Evolutionary conservation across 164 flowering plant species (phyloP), one percentile per base, ranked within the genome.

Genomic region (Vitis cinerea): DNA sequence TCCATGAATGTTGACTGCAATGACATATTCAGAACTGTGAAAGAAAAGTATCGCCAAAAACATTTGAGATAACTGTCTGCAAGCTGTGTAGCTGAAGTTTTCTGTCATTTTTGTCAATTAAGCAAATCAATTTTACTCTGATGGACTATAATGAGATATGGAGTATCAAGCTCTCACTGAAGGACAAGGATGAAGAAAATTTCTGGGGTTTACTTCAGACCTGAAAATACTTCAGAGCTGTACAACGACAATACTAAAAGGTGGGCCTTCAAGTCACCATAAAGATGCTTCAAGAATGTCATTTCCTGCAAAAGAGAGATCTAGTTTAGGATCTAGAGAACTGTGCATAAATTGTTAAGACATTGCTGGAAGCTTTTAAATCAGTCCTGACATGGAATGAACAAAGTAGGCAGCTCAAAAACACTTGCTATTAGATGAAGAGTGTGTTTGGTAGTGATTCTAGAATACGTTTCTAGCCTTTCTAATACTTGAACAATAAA

Each of bases 1-100:
- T 65, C 98, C 98, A 64, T 92, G 98, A 48, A 84, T 13, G 56
- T 52, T 56, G 59, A 85, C 9, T 8, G 96, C 94, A 57, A 92
- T 80, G 55, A 86, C 2, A 50, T 82, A 92, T 75, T 92, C 96
- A 2, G 96, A 86, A 65, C 62, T 29, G 65, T 92, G 96, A 71
- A 92, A 92, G 81, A 92, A 83, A 64, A 75, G 29, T 10, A 89
- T 52, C 3, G 92, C 85, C 19, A 80, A 53, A n/a, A 89, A 66
- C 86, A 89, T 74, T 73, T 88, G 88, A 48, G 74, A 83, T 66
- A 90, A 69, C 73, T 90, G 97, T 74, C 87, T 82, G 73, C 72
- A 74, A 61, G 91, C 88, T 1, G 92, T 81, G 79, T 75, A 70
- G 55, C 74, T 63, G 30, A 83, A 73, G 47, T 84, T 69, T 52